Evolutionary conservation across 331 rosid species (phyloP).

Genomic region (Rosa hybrid): DNA sequence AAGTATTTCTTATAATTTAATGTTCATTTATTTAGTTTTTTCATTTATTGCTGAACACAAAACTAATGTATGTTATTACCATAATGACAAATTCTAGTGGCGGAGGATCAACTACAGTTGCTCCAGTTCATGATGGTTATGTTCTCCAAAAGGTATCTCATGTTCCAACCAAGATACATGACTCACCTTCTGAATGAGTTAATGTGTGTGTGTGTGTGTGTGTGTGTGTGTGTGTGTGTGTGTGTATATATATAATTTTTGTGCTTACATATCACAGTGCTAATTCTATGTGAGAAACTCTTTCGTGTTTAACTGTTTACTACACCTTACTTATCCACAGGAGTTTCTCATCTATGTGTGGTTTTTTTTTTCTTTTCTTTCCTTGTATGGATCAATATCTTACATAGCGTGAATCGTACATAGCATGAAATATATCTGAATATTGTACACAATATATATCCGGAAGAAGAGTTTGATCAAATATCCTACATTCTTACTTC

Average conservation of each 20-base stretch:
- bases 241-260: neutral
- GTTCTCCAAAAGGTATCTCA: conserved; percentile 89
- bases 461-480: too few species aligned
- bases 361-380: too few species aligned
- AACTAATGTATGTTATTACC: conserved; percentile 34
- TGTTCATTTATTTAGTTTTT: conserved; percentile 10
- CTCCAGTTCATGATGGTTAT: conserved; percentile 98
- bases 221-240: too few species aligned
- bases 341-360: too few species aligned
- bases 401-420: too few species aligned
- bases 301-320: too few species aligned
- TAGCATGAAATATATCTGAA: too few species aligned
- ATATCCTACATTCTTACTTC: too few species aligned
- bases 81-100: conserved; percentile 57
- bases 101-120: conserved; percentile 97
- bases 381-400: too few species aligned
- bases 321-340: too few species aligned
- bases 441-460: too few species aligned
- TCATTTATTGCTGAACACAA: conserved; percentile 10
- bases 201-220: neutral
- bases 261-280: neutral
- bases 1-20: neutral
- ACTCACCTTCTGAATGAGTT: neutral
- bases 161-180: conserved; percentile 15
- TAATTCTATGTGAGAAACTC: neutral